phyloP scores from a whole-genome alignment of 2,329 filamentous ascomycete genomes.

The Paraphoma chrysanthemicola region DNA sequence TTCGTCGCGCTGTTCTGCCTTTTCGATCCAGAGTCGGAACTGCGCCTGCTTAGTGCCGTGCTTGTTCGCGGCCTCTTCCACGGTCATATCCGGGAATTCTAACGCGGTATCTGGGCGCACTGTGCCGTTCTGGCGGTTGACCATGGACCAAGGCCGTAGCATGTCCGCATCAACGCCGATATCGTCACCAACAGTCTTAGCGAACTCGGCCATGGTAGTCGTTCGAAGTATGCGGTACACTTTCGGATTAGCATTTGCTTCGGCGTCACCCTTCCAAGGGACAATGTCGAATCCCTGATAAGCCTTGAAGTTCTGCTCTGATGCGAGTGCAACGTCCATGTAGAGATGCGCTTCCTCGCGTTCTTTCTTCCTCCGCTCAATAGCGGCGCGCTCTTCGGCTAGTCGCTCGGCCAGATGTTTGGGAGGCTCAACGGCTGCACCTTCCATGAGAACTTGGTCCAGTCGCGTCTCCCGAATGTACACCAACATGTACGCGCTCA shows the following conservation, averaged over 20 bases:
- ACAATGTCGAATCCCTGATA: conserved; percentile 85
- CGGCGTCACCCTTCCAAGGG: conserved; percentile 63
- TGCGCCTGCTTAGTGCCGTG: conserved; percentile 71
- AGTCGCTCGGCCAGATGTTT: conserved; percentile 79
- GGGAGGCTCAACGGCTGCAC: conserved; percentile 80
- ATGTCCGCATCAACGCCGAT: conserved; percentile 71
- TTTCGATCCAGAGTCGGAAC: conserved; percentile 86
- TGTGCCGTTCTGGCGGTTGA: conserved; percentile 97
- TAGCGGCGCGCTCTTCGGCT: conserved; percentile 78
- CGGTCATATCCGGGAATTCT: conserved; percentile 73
- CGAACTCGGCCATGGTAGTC: conserved; percentile 79
- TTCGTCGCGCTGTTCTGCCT: conserved; percentile 69
- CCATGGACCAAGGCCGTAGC: conserved; percentile 93
- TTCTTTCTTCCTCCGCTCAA: conserved; percentile 83
- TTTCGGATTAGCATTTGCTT: conserved; percentile 69
- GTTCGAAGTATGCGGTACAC: conserved; percentile 75
- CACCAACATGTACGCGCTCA: conserved; percentile 98
- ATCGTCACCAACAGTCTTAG: conserved; percentile 73
- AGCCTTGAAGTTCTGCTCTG: conserved; percentile 78
- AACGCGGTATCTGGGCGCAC: conserved; percentile 89
- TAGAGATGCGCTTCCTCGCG: conserved; percentile 94
- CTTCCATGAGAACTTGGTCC: conserved; percentile 80
- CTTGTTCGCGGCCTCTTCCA: conserved; percentile 70
- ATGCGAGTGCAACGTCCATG: conserved; percentile 82
- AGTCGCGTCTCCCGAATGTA: conserved; percentile 89